Base-by-base conservation (phyloP, 139 green algal species). In the Medakamo hakoo region DNA sequence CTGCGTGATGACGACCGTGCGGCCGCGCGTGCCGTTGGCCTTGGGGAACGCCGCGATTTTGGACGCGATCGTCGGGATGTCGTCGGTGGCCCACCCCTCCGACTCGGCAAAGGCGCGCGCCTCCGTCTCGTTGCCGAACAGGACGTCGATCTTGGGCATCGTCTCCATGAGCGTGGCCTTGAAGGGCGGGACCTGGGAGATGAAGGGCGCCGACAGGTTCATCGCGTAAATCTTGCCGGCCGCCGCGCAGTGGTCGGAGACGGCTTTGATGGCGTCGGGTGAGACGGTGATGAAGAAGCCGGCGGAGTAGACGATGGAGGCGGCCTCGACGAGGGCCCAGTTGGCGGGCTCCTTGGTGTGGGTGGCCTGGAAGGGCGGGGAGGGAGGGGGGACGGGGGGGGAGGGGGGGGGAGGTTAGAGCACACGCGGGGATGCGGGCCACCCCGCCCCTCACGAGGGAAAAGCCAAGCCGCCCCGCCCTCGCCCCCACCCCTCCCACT, bases 261-360 rank as follows among this genome's bases (percentile, higher is more conserved):
- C 82, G 22, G 64, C 58, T 48, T 84, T 66, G 62, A 99, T 96
- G 14, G 85, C 80, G 27, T 96, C 87, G 5, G 84, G 83, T 1
- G 75, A 90, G 26, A 94, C 89, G 23, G 93, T 99, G 74, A 99
- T 93, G 84, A 99, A 99, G 84, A 99, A 99, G 40, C 93, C 93
- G 9, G 88, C 84, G 27, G 69, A 85, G 86, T 98, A 98, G 49
- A 92, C 79, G 22, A 97, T 82, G 20, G 80, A 76, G 1, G 93
- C 91, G 32, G 78, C 66, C 70, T 97, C 83, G 40, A 98, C 76
- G 23, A 95, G 66, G 4, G 73, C 71, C 76, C 76, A 91, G 77
- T 96, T 94, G 68, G 91, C 78, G 0, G 74, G 65, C 68, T 82
- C 29, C 59, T 72, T 69, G 31, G 84, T 40, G 72, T 93, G 83